Evolutionary conservation across 2,329 filamentous ascomycete species (phyloP).

Genomic region (Trichoderma hamatum): DNA sequence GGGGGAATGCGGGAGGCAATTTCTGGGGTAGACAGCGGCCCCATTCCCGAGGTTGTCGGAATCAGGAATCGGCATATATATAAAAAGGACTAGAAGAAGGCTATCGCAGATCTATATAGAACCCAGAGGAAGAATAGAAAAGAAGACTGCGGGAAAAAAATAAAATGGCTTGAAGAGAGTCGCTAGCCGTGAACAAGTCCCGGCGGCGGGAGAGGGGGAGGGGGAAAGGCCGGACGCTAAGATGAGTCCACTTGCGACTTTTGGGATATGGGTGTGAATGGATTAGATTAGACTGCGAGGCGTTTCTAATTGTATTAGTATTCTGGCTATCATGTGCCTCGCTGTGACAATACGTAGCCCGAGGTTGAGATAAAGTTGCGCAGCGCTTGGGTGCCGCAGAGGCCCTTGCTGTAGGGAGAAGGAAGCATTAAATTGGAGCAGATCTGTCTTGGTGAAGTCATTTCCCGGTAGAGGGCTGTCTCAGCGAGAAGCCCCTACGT

Average conservation of each 20-base stretch:
- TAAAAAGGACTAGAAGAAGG: neutral
- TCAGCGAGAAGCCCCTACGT: neutral
- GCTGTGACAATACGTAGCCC: neutral
- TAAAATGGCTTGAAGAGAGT: neutral
- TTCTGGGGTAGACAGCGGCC: neutral
- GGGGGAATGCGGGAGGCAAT: neutral
- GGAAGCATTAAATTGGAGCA: neutral
- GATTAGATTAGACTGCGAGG: neutral
- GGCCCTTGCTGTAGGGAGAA: neutral
- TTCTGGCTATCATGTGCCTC: slow-evolving; percentile 7
- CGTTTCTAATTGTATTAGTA: neutral
- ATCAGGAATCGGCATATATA: slow-evolving; percentile 1
- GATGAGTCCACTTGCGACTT: slow-evolving; percentile 8
- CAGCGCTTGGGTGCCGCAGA: neutral
- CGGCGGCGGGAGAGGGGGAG: neutral
- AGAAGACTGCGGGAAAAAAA: neutral
- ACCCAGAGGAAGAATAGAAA: neutral
- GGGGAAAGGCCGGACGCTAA: neutral
- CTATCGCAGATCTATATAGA: neutral
- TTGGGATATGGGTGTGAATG: neutral
- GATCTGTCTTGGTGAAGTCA: neutral
- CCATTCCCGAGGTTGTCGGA: slow-evolving; percentile 6
- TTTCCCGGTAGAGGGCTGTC: neutral
- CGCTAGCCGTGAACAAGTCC: slow-evolving; percentile 18
- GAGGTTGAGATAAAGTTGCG: neutral